Evolutionary conservation across 495 filamentous ascomycete genomes (phyloP).

Genomic region (Thozetella sp.): DNA sequence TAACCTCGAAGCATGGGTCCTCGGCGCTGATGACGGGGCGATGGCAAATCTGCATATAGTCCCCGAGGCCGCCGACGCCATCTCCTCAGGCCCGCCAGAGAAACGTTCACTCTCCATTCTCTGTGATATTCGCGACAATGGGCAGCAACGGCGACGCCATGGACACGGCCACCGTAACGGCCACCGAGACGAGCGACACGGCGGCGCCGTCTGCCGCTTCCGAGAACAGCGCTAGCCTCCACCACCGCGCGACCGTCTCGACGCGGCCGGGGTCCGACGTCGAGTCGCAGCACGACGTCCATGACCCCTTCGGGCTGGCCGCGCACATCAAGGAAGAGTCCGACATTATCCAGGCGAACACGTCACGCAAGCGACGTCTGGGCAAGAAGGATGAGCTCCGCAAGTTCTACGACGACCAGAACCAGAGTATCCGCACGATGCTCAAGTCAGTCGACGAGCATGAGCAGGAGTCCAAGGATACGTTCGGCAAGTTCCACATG

Average conservation of each 20-base stretch:
- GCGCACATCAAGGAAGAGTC: not conserved
- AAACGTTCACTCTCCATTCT: no score
- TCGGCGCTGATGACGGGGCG: no score
- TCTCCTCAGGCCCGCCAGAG: no score
- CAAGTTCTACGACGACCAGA: not conserved
- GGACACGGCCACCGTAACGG: no score
- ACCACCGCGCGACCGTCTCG: not conserved
- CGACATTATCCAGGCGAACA: not conserved
- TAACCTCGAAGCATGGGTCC: no score
- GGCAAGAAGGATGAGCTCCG: not conserved
- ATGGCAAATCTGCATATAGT: no score
- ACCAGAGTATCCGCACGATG: not conserved
- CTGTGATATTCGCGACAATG: no score
- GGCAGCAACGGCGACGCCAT: no score
- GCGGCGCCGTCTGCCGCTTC: no score
- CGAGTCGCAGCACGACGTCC: not conserved
- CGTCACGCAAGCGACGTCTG: not conserved
- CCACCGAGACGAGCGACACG: not conserved
- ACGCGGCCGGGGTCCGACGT: not conserved
- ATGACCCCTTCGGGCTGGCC: not conserved
- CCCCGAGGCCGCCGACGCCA: no score
- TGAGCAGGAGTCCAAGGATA: not conserved
- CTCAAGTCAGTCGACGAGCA: not conserved
- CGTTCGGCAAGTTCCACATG: not conserved
- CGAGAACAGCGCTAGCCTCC: not conserved